Conservation (phyloP, 768 basidiomycete species). For the Lentinus brumalis region DNA sequence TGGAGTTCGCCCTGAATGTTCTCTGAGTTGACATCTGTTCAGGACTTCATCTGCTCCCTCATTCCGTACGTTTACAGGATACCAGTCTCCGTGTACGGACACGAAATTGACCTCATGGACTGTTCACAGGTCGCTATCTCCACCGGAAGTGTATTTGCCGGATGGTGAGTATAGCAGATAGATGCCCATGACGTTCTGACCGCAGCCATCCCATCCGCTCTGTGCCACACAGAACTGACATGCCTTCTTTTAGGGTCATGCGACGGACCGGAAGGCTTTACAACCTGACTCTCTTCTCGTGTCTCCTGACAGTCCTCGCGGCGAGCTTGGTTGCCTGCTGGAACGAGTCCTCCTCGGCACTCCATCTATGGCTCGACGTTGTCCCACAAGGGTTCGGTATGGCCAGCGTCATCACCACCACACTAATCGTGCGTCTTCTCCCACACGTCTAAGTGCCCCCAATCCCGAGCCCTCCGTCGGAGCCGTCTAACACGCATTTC, state of each 20-base stretch:
- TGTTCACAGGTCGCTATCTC: slow-evolving; percentile 69
- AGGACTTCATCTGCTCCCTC: slow-evolving; percentile 88
- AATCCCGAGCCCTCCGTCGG: not conserved
- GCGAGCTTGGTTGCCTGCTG: slow-evolving; percentile 65
- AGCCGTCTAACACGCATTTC: not conserved
- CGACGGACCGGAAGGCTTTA: slow-evolving; percentile 86
- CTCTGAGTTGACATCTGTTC: not conserved
- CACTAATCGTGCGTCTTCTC: slow-evolving; percentile 66
- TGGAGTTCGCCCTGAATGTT: not conserved
- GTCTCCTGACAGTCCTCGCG: slow-evolving; percentile 59
- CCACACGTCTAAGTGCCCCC: not conserved
- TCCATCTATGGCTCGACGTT: slow-evolving; percentile 77
- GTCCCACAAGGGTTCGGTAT: slow-evolving; percentile 84
- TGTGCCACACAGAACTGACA: slow-evolving; percentile 5
- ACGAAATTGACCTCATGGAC: not conserved
- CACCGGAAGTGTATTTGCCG: slow-evolving; percentile 83
- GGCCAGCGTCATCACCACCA: slow-evolving; percentile 83
- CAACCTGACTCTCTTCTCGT: slow-evolving; percentile 66
- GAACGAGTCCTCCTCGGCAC: slow-evolving; percentile 58
- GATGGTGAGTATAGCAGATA: slow-evolving; percentile 53
- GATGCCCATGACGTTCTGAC: slow-evolving; percentile 6
- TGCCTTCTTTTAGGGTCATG: slow-evolving; percentile 66
- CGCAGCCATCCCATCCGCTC: slow-evolving; percentile 2
- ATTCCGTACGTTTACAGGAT: slow-evolving; percentile 60
- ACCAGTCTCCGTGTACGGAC: not conserved